Evolutionary conservation across 257 asterid genomes (phyloP), one percentile per base, ranked within the genome.

Genomic region (Echium plantagineum): DNA sequence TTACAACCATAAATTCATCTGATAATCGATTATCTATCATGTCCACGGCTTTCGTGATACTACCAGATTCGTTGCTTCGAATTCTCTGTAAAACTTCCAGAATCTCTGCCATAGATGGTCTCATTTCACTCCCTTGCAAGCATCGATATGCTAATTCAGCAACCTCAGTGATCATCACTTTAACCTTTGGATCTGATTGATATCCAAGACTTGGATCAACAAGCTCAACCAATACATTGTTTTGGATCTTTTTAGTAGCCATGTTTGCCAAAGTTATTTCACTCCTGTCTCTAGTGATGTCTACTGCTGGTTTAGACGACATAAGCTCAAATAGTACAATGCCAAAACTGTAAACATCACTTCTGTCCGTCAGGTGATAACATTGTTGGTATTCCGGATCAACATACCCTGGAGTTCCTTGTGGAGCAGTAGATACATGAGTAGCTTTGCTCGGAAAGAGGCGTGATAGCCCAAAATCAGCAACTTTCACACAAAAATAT

Each of bases 21-120:
- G 46, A 35, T 35, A 9, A 6, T 35, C 13, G 46, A 35, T 7
- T 35, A 35, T 35, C 12, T 35, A 35, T 7, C 9, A 28, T 6
- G 47, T 10, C 16, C 4, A 9, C 49, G 15, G 15, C 17, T 42
- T 42, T 42, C 17, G 4, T 42, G 49, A 42, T 42, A 42, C 16
- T 42, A 10, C 49, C 17, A 42, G 49, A 42, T 42, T 13, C 49
- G 13, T 42, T 22, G 10, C 35, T 21, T 12, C 4, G 26, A 56
- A 56, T 22, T 22, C 18, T 13, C 60, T 21, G 17, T 8, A 57
- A 22, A 51, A 52, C 48, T 65, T 38, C 58, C 66, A 28, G 63
- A 7, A 32, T 52, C 66, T 74, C 17, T 66, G 74, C 87, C 87
- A 67, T 78, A 60, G 49, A 42, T 42, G 49, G 49, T 42, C 49